Base-by-base conservation (phyloP, 1,284 basidiomycete species). In the Schizopora paradoxa region DNA sequence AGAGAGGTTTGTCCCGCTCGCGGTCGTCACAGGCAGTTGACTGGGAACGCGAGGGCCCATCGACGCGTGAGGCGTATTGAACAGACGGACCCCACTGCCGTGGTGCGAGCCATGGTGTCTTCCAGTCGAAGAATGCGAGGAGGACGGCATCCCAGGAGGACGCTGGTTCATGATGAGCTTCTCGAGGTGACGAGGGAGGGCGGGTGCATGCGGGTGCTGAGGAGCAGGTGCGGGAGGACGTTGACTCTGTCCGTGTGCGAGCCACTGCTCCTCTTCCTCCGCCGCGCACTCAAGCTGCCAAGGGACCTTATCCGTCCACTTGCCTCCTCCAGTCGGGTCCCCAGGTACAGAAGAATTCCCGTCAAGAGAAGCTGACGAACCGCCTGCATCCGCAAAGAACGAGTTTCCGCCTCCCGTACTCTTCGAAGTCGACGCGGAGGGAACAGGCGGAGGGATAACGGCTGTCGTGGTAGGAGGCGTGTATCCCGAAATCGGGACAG, bases 141-240 rank as follows among this genome's bases (percentile, higher is more conserved):
- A 45, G 43, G 49, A 16, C 43, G 41, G 11, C 25, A 49, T 41
- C 41, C 41, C 43, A 34, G 53, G 62, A 16, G 57, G 61, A 41
- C 67, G 69, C 56, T 71, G 74, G 61, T 98, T 98, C 53, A 98
- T 68, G 45, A 98, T 96, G 37, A 97, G 83, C 60, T 91, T 93
- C 59, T 97, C 93, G 25, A 99, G 72, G 59, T 98, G 92, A 1
- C 93, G 73, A 0, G 95, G 95, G 37, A 98, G 74, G 1, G 77
- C 72, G 0, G 95, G 93, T 1, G 92, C 91, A 31, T 85, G 80
- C 4, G 91, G 91, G 51, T 91, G 82, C 56, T 80, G 82, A 11
- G 84, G 85, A 3, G 82, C 69, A 38, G 83, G 72, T 38, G 81
- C 68, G 52, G 54, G 43, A 61, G 48, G 61, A 56, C 45, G 57